Base-by-base conservation (phyloP, 371 early-diverging fungal species). In the Lichtheimia ornata region DNA sequence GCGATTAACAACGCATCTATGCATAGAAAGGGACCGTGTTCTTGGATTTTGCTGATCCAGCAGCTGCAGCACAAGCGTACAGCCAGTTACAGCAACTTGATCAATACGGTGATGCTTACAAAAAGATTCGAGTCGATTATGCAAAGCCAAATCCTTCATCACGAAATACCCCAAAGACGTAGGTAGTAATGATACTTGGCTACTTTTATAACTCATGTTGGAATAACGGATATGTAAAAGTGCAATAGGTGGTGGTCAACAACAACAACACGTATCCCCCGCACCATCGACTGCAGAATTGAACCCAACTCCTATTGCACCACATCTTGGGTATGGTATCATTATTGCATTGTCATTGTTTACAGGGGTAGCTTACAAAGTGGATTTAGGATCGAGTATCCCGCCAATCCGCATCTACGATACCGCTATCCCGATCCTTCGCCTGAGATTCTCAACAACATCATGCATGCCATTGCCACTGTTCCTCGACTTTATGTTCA, bases 401-500 rank as follows among this genome's bases (percentile, higher is more conserved):
- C 85, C 5, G 42, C 81, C 1, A 74, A 77, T 42, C 85, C 85
- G 11, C 72, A 79, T 27, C 58, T 85, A 28, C 63, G 62, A 14
- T 85, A 85, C 49, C 65, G 59, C 52, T 85, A 85, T 67, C 85
- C 85, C 24, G 77, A 75, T 28, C 83, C 85, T 25, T 81, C 79
- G n/a, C 74, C 77, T 5, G 79, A 79, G 22, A 83, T 74, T 14
- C 47, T 85, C 3, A 50, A 58, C 0, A 83, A 83, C 47, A 85
- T 85, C 13, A 71, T 74, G 58, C 69, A 79, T 59, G 82, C 85
- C 6, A 76, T 85, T 40, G 78, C 70, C 11, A 68, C 73, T 14
- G 76, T 82, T 0, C 88, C 88, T 6, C 64, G 82, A 28, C 67
- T 89, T 4, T 89, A 89, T 64, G 74, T 69, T 20, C 88, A 88